phyloP scores from a whole-genome alignment of 2,329 filamentous ascomycete genomes.

The Neonectria magnoliae region DNA sequence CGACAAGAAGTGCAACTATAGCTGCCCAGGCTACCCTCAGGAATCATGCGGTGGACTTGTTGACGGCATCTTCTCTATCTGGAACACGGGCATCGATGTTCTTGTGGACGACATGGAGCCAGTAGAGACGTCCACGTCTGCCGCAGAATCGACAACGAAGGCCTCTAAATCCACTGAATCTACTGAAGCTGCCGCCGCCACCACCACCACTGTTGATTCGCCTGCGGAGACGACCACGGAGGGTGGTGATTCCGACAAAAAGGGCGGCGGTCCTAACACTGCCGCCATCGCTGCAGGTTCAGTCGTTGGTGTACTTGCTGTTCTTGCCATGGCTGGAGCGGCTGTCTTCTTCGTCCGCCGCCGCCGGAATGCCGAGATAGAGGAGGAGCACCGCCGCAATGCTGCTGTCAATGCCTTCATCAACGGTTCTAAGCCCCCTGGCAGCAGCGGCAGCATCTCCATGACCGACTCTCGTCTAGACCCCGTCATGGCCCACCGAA shows the following conservation, averaged over 20 bases:
- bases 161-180: slow-evolving; percentile 18
- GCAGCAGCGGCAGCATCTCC: slow-evolving; percentile 72
- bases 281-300: slow-evolving; percentile 88
- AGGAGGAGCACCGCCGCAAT: slow-evolving; percentile 86
- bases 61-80: slow-evolving; percentile 53
- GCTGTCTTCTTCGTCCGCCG: slow-evolving; percentile 79
- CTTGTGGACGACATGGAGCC: slow-evolving; percentile 43
- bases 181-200: slow-evolving; percentile 29
- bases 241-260: slow-evolving; percentile 13
- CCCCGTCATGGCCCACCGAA: slow-evolving; percentile 82
- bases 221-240: slow-evolving; percentile 28
- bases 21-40: slow-evolving; percentile 70
- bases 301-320: slow-evolving; percentile 81
- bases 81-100: slow-evolving; percentile 61
- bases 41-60: slow-evolving; percentile 67
- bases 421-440: slow-evolving; percentile 69
- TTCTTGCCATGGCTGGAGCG: slow-evolving; percentile 73
- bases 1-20: slow-evolving; percentile 69
- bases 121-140: slow-evolving; percentile 23
- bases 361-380: slow-evolving; percentile 78
- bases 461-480: slow-evolving; percentile 88
- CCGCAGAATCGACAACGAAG: slow-evolving; percentile 41
- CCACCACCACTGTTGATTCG: slow-evolving; percentile 1
- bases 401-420: slow-evolving; percentile 83
- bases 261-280: slow-evolving; percentile 69